Percentiles rank a stretch among this genome's conserved stretches.
phyloP scores from a whole-genome alignment of 208 protist genomes.

The Wallacemonas sp. region DNA sequence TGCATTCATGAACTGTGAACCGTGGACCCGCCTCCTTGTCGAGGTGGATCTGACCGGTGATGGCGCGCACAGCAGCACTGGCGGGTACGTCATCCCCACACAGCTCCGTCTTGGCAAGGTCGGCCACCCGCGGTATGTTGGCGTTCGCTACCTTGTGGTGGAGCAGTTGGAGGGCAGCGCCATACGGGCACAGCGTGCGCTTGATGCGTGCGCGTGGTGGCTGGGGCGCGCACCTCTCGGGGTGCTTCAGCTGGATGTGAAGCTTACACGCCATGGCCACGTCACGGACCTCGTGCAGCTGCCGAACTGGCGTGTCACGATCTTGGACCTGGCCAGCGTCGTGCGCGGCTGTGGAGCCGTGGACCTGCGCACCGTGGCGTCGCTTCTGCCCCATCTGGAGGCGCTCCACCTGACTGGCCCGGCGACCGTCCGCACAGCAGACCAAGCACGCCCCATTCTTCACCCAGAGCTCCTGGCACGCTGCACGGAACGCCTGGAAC shows the following conservation, averaged over 20 bases:
- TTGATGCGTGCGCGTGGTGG: constrained; percentile 3
- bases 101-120: background rate
- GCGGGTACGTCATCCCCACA: background rate
- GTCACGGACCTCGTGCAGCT: background rate
- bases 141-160: background rate
- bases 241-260: background rate
- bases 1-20: background rate
- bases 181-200: background rate
- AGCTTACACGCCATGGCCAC: background rate
- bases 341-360: background rate
- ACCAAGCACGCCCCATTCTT: background rate
- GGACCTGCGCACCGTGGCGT: background rate
- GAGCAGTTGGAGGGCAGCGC: background rate
- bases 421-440: background rate
- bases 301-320: background rate
- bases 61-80: no score
- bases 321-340: background rate
- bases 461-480: background rate
- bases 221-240: background rate
- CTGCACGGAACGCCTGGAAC: background rate
- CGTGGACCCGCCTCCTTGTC: background rate
- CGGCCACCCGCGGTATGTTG: background rate
- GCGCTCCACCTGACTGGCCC: background rate
- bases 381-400: background rate
- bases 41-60: background rate